These are phyloP conservation scores for Fraxinus nigra DNA, from an alignment of 305 asterid genomes.

Conservation along the genomic window DNA sequence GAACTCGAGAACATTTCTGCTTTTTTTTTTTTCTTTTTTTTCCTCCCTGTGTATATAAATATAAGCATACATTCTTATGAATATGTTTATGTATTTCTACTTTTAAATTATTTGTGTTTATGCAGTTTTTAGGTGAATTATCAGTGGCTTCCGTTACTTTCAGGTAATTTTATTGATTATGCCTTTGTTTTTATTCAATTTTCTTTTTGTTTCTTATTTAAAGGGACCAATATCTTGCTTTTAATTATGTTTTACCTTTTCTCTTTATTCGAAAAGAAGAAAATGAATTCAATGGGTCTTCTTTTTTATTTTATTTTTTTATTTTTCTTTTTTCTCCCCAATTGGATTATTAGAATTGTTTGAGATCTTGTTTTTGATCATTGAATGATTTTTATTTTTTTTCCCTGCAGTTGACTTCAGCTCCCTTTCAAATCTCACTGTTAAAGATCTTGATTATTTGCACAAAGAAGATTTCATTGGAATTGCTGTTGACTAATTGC, in stretches of 20 bases:
- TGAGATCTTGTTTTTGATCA: constrained; percentile 26
- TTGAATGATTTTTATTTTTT: constrained; percentile 4
- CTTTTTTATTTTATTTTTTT: not conserved
- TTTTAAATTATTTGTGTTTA: not conserved
- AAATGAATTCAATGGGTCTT: constrained; percentile 11
- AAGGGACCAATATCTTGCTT: constrained; percentile 23
- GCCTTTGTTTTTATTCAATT: constrained; percentile 16
- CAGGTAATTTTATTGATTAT: constrained; percentile 17
- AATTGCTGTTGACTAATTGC: not conserved
- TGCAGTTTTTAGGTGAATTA: constrained; percentile 10
- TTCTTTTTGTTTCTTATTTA: constrained; percentile 8
- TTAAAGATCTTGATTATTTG: not conserved
- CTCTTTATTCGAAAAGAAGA: constrained; percentile 22
- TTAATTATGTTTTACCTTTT: constrained; percentile 12
- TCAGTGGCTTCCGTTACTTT: constrained; percentile 21
- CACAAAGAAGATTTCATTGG: not conserved
- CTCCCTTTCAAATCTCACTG: not conserved
- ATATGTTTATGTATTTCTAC: not conserved
- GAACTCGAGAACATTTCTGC: not conserved
- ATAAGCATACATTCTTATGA: not conserved
- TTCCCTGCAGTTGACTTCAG: constrained; percentile 2
- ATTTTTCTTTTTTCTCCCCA: no score
- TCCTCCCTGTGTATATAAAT: not conserved
- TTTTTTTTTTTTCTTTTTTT: not conserved
- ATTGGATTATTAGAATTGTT: not conserved